phyloP scores from a whole-genome alignment of 331 rosid genomes.

The Cydonia oblonga region DNA sequence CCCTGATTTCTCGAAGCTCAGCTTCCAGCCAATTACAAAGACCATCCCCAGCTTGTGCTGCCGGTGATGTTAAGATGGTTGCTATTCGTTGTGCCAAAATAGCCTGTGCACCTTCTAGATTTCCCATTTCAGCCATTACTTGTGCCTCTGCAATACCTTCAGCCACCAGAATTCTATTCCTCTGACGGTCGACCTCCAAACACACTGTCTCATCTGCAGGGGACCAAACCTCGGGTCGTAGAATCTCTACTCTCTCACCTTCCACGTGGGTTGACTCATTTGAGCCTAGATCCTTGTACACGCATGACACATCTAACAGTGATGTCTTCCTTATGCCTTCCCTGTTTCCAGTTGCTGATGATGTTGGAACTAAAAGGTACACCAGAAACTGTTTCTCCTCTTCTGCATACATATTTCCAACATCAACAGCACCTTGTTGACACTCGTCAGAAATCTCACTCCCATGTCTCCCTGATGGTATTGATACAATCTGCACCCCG shows the following conservation, averaged over 20 bases:
- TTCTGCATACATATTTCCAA: neutral
- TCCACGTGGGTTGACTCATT: neutral
- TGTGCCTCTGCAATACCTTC: conserved; percentile 4
- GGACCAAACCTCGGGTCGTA: neutral
- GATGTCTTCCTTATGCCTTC: neutral
- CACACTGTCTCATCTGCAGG: neutral
- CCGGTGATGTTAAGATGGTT: neutral
- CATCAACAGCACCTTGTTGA: neutral
- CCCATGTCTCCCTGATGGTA: conserved; percentile 1
- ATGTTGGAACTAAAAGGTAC: neutral
- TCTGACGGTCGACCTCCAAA: conserved; percentile 5
- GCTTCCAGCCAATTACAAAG: neutral
- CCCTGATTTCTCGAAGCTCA: conserved; percentile 4
- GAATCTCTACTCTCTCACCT: neutral
- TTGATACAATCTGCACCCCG: conserved; percentile 2
- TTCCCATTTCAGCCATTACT: neutral
- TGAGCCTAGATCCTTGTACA: conserved; percentile 2
- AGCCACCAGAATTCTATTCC: conserved; percentile 2
- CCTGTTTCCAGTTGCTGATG: neutral
- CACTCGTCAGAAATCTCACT: neutral
- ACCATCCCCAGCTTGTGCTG: conserved; percentile 4
- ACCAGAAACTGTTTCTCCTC: conserved; percentile 11
- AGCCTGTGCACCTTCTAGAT: neutral
- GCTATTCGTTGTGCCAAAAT: neutral
- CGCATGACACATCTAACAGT: neutral